These are phyloP conservation scores for Lumnitzera littorea DNA, from an alignment of 345 rosid genomes.

Conservation along the genomic window DNA sequence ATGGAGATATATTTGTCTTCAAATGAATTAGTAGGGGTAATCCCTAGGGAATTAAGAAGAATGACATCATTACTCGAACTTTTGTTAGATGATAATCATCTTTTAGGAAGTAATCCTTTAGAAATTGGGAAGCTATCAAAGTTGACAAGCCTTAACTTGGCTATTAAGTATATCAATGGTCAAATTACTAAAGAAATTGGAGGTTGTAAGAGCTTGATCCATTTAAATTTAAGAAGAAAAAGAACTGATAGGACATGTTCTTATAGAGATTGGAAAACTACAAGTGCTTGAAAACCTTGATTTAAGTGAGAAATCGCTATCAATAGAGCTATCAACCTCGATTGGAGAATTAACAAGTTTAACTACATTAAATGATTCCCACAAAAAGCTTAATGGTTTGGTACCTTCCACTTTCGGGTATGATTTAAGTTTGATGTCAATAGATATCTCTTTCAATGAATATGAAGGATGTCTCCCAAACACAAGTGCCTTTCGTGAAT, in stretches of 20 bases:
- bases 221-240: conserved; percentile 31
- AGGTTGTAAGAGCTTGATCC: not conserved
- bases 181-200: conserved; percentile 15
- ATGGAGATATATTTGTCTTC: conserved; percentile 22
- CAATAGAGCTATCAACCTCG: not conserved
- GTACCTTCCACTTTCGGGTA: conserved; percentile 10
- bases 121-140: conserved; percentile 10
- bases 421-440: not conserved
- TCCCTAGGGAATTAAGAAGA: conserved; percentile 22
- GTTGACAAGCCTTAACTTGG: conserved; percentile 10
- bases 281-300: not conserved
- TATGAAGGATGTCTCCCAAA: conserved; percentile 22
- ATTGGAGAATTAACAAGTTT: not conserved
- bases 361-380: conserved; percentile 7
- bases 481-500: conserved; percentile 14
- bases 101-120: conserved; percentile 16
- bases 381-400: conserved; percentile 15
- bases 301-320: not conserved
- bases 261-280: conserved; percentile 5
- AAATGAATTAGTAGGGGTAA: conserved; percentile 18
- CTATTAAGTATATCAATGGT: conserved; percentile 16
- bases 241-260: conserved; percentile 15
- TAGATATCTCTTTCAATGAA: conserved; percentile 22
- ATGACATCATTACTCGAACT: conserved; percentile 5
- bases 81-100: conserved; percentile 9